A percentile compares a stretch with the other conserved stretches of the same genome.
Conservation (phyloP, 495 filamentous ascomycete genomes). For the Penicillium longicatenatum region DNA sequence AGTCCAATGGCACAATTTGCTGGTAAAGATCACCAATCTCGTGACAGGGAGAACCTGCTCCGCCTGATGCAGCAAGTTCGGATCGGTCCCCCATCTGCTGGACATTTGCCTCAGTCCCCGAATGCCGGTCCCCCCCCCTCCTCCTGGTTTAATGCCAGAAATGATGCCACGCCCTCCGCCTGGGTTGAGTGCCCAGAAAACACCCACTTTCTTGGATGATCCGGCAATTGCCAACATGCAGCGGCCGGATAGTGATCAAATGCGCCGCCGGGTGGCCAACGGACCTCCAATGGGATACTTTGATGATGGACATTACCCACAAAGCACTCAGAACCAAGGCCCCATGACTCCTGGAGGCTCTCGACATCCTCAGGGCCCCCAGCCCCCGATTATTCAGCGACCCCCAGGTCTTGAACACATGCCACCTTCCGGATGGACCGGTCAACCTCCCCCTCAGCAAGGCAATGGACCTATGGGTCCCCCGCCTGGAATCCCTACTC, state of each 20-base stretch:
- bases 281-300: slow-evolving; percentile 49
- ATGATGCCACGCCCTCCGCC: slow-evolving; percentile 49
- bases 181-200: slow-evolving; percentile 41
- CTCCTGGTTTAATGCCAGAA: slow-evolving; percentile 46
- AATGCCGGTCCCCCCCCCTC: slow-evolving; percentile 36
- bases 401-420: slow-evolving; percentile 54
- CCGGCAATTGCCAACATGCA: slow-evolving; percentile 51
- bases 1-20: slow-evolving; percentile 30
- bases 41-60: slow-evolving; percentile 52
- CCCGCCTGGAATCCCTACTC: slow-evolving; percentile 48
- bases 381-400: slow-evolving; percentile 43
- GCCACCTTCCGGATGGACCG: slow-evolving; percentile 43
- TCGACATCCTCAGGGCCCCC: slow-evolving; percentile 37
- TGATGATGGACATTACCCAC: slow-evolving; percentile 45
- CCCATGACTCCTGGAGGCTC: slow-evolving; percentile 41
- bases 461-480: slow-evolving; percentile 45
- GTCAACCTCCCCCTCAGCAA: slow-evolving; percentile 40
- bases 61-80: slow-evolving; percentile 55
- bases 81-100: slow-evolving; percentile 33
- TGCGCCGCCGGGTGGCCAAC: slow-evolving; percentile 40
- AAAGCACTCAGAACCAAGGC: slow-evolving; percentile 31
- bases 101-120: slow-evolving; percentile 37
- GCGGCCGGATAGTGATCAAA: slow-evolving; percentile 45
- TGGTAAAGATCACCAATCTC: slow-evolving; percentile 38
- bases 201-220: slow-evolving; percentile 48